Conservation (phyloP, 2,329 filamentous ascomycete genomes). For the Tricladium varicosporioides region DNA sequence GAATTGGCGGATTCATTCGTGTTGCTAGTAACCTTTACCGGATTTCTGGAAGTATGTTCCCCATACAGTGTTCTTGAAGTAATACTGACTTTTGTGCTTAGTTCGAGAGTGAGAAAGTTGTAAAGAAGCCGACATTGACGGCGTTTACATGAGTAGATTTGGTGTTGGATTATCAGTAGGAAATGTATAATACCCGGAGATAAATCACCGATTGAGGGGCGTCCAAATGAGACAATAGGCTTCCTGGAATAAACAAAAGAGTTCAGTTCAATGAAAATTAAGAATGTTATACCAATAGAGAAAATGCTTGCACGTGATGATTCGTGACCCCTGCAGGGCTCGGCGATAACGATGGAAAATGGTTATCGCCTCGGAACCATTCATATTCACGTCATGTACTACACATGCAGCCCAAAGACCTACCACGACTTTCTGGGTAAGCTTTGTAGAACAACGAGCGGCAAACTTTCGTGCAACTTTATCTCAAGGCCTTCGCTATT, state of each 20-base stretch:
- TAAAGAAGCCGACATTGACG: slow-evolving; percentile 24
- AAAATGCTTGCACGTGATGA: background rate
- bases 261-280: background rate
- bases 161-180: background rate
- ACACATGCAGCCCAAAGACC: background rate
- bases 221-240: background rate
- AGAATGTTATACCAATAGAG: background rate
- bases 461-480: too few species aligned
- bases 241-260: background rate
- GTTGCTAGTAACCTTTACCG: slow-evolving; percentile 76
- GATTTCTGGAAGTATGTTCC: slow-evolving; percentile 76
- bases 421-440: too few species aligned
- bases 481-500: too few species aligned
- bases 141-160: slow-evolving; percentile 24
- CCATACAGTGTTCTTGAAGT: background rate
- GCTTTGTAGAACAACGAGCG: too few species aligned
- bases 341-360: slow-evolving; percentile 4
- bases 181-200: background rate
- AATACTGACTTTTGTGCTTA: slow-evolving; percentile 22
- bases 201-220: background rate
- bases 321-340: background rate
- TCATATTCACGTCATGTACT: background rate
- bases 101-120: slow-evolving; percentile 39
- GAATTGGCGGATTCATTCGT: slow-evolving; percentile 85
- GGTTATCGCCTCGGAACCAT: slow-evolving; percentile 3